phyloP scores from a whole-genome alignment of 805 yeast species.

The Candida orba region DNA sequence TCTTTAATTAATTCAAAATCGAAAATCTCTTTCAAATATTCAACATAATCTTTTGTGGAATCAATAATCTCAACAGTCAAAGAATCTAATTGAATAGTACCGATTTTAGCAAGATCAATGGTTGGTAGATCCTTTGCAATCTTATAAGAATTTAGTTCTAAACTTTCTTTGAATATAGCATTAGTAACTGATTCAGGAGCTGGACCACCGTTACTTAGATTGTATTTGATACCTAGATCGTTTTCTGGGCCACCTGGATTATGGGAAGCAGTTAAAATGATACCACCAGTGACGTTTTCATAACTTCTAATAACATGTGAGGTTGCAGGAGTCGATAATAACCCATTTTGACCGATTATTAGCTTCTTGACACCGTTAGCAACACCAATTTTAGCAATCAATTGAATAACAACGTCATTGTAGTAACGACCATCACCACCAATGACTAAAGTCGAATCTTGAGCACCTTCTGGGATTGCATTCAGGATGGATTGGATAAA shows the following conservation, averaged over 20 bases:
- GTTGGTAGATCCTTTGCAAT: slow-evolving; percentile 49
- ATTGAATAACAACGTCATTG: slow-evolving; percentile 72
- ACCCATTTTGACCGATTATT: slow-evolving; percentile 81
- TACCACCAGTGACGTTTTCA: slow-evolving; percentile 76
- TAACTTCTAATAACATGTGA: slow-evolving; percentile 82
- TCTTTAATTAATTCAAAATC: slow-evolving; percentile 75
- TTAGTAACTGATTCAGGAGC: slow-evolving; percentile 95
- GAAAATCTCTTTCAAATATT: slow-evolving; percentile 74
- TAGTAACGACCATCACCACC: slow-evolving; percentile 98
- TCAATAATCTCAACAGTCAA: slow-evolving; percentile 77
- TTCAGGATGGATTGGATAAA: slow-evolving; percentile 81
- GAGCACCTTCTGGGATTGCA: slow-evolving; percentile 85
- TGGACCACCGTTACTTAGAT: slow-evolving; percentile 93
- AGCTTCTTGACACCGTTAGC: slow-evolving; percentile 86
- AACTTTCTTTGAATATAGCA: slow-evolving; percentile 69
- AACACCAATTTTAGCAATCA: slow-evolving; percentile 77
- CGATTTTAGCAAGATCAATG: slow-evolving; percentile 58
- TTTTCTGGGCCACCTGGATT: slow-evolving; percentile 95
- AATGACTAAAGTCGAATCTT: slow-evolving; percentile 70
- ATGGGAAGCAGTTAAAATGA: slow-evolving; percentile 92
- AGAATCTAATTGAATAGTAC: slow-evolving; percentile 45
- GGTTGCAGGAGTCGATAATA: slow-evolving; percentile 93
- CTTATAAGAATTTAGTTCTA: slow-evolving; percentile 51
- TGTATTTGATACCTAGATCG: slow-evolving; percentile 94
- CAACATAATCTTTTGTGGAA: slow-evolving; percentile 70